These are phyloP conservation scores for Leccinum ochraceum DNA, from an alignment of 768 basidiomycete species.

Conservation along the genomic window DNA sequence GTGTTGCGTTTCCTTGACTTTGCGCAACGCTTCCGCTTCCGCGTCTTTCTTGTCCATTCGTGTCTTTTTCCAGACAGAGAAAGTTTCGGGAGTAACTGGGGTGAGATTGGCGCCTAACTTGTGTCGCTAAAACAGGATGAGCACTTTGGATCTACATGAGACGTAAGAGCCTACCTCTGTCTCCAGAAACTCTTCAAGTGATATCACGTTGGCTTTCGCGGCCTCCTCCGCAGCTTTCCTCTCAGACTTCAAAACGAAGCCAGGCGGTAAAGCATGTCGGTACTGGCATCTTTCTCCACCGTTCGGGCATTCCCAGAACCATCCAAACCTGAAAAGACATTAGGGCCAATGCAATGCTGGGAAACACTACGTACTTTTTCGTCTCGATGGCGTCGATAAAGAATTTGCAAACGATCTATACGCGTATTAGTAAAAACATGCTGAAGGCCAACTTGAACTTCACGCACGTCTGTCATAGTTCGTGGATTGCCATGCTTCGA, in stretches of 20 bases:
- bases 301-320: slow-evolving; percentile 95
- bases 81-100: slow-evolving; percentile 89
- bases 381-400: slow-evolving; percentile 96
- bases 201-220: slow-evolving; percentile 85
- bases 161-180: slow-evolving; percentile 72
- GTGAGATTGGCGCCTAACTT: slow-evolving; percentile 90
- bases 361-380: slow-evolving; percentile 55
- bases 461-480: slow-evolving; percentile 84
- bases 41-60: slow-evolving; percentile 94
- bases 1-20: slow-evolving; percentile 91
- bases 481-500: slow-evolving; percentile 89
- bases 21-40: slow-evolving; percentile 77
- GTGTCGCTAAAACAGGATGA: slow-evolving; percentile 64
- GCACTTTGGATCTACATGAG: neutral
- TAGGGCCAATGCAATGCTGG: neutral
- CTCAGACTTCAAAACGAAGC: slow-evolving; percentile 94
- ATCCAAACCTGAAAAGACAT: slow-evolving; percentile 60
- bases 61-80: slow-evolving; percentile 94
- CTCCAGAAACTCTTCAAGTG: slow-evolving; percentile 95
- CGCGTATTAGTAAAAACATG: slow-evolving; percentile 8
- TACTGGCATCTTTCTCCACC: slow-evolving; percentile 87
- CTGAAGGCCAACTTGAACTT: neutral
- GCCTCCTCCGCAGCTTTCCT: slow-evolving; percentile 90
- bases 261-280: slow-evolving; percentile 92
- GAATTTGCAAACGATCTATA: slow-evolving; percentile 94